These are phyloP conservation scores for Colletotrichum caudatum DNA, from an alignment of 2,329 filamentous ascomycete genomes.

Conservation along the genomic window DNA sequence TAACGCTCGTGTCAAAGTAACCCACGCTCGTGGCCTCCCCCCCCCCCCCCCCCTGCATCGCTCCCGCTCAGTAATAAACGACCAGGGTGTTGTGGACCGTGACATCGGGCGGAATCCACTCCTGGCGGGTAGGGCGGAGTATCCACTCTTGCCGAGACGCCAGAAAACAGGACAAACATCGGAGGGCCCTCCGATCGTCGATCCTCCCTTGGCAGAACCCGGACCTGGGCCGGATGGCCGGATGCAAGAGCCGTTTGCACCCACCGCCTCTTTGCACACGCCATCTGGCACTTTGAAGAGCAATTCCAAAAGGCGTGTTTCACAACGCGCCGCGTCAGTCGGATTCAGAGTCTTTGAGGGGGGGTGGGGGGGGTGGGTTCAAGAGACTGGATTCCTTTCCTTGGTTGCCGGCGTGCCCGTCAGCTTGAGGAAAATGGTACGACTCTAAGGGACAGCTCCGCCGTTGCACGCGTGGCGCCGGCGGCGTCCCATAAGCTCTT, in stretches of 20 bases:
- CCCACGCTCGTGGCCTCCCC: too few relatives aligned
- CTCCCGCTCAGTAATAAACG: not conserved
- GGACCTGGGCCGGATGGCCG: not conserved
- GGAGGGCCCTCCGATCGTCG: not conserved
- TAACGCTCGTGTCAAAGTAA: too few relatives aligned
- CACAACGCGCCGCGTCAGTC: not conserved
- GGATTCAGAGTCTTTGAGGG: slow-evolving; percentile 10
- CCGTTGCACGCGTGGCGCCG: not conserved
- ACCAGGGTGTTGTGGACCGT: not conserved
- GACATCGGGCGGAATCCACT: slow-evolving; percentile 17
- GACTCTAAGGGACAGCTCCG: slow-evolving; percentile 13
- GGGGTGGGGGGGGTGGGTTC: not conserved
- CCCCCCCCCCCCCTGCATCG: not conserved
- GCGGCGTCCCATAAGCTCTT: not conserved
- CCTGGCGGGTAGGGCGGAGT: slow-evolving; percentile 2
- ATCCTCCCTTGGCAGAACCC: slow-evolving; percentile 8
- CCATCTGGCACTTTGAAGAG: too few relatives aligned
- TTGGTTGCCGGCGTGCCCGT: not conserved
- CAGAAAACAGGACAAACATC: not conserved
- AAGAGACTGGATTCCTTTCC: slow-evolving; percentile 10
- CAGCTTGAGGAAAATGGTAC: slow-evolving; percentile 19
- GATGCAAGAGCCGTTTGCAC: not conserved
- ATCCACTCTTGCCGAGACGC: not conserved
- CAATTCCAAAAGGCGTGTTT: not conserved
- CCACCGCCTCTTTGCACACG: not conserved